Evolutionary conservation across 2,329 filamentous ascomycete genomes (phyloP).

Genomic region (Neopestalotiopsis clavispora): DNA sequence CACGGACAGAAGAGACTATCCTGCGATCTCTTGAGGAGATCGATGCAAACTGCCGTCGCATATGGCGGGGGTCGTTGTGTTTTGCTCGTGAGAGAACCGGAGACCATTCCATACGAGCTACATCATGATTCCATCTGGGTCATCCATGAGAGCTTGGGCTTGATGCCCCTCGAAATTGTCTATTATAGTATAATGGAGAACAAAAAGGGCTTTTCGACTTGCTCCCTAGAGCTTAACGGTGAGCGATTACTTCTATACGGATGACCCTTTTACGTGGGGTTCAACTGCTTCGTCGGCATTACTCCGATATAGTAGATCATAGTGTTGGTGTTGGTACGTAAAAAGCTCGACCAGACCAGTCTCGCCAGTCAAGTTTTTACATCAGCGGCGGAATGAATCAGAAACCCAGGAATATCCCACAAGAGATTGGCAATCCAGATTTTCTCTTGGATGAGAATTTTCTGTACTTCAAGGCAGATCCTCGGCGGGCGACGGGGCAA

Average conservation of each 20-base stretch:
- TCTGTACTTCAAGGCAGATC: too few relatives aligned
- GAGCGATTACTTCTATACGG: too few relatives aligned
- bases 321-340: neutral
- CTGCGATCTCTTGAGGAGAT: neutral
- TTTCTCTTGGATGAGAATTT: too few relatives aligned
- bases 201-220: neutral
- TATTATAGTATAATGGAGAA: neutral
- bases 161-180: neutral
- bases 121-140: neutral
- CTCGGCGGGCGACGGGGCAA: too few relatives aligned
- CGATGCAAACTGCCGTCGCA: neutral
- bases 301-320: neutral
- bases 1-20: neutral
- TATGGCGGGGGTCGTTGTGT: neutral
- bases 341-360: neutral
- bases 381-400: neutral
- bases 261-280: too few relatives aligned
- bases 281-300: too few relatives aligned
- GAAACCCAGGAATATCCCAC: too few relatives aligned
- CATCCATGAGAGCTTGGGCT: neutral
- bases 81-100: neutral
- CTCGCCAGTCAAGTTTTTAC: neutral
- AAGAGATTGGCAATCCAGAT: too few relatives aligned
- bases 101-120: neutral
- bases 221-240: too few relatives aligned